These are phyloP conservation scores for Ceratobasidium sp. DNA, from an alignment of 1,284 basidiomycete genomes.

Conservation along the genomic window DNA sequence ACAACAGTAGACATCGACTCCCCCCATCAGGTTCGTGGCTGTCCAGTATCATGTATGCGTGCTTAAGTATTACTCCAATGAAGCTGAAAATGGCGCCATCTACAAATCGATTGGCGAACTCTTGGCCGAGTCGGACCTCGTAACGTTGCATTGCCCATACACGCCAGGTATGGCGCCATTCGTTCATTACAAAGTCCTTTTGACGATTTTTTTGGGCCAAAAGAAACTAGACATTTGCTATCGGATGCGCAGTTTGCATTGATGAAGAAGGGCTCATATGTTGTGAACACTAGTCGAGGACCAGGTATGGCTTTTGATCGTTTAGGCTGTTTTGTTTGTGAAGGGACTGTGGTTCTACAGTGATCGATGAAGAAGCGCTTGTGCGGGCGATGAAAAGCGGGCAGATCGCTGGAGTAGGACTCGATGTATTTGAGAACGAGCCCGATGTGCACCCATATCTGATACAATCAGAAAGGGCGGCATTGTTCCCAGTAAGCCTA, in stretches of 20 bases:
- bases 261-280: slow-evolving; percentile 54
- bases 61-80: background rate
- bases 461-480: slow-evolving; percentile 48
- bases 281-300: slow-evolving; percentile 55
- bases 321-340: background rate
- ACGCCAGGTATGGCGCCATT: slow-evolving; percentile 44
- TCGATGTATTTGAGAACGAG: slow-evolving; percentile 54
- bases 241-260: slow-evolving; percentile 52
- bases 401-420: slow-evolving; percentile 52
- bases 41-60: background rate
- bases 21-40: slow-evolving; percentile 45
- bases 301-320: slow-evolving; percentile 44
- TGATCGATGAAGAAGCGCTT: slow-evolving; percentile 54
- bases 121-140: slow-evolving; percentile 52
- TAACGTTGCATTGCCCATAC: slow-evolving; percentile 53
- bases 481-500: slow-evolving; percentile 45
- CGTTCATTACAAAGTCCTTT: background rate
- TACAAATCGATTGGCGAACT: slow-evolving; percentile 54
- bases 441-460: slow-evolving; percentile 53
- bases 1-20: slow-evolving; percentile 48
- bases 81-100: slow-evolving; percentile 49
- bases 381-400: slow-evolving; percentile 53
- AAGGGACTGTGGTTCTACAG: slow-evolving; percentile 43
- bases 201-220: background rate
- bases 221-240: slow-evolving; percentile 51